Percentiles rank a stretch among this genome's conserved stretches.
Conservation (phyloP, 169 alveolate species). For the Plasmodium cynomolgi region DNA sequence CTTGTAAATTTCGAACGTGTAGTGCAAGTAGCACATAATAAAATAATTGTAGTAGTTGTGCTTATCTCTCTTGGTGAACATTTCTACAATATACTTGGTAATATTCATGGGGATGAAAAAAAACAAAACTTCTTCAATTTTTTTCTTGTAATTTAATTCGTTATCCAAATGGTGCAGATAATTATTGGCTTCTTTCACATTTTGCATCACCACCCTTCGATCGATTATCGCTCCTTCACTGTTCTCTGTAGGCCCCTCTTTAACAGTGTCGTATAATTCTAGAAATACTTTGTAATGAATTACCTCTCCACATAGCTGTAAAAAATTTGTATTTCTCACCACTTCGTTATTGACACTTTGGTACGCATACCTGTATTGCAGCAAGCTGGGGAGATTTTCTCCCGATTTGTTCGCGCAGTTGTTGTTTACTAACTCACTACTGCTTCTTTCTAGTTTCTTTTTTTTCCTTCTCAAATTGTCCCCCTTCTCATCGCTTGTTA, state of each 20-base stretch:
- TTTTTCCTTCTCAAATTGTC: conserved; percentile 6
- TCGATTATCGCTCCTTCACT: conserved; percentile 35
- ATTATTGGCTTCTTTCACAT: conserved; percentile 6
- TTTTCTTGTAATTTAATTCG: conserved; percentile 42
- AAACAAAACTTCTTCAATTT: conserved; percentile 44
- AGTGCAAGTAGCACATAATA: conserved; percentile 34
- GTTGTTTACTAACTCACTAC: neutral
- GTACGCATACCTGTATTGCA: conserved; percentile 33
- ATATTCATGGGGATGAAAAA: conserved; percentile 55
- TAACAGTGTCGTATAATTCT: conserved; percentile 21
- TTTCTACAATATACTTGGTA: conserved; percentile 21
- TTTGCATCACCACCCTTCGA: conserved; percentile 25
- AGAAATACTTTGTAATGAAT: conserved; percentile 24
- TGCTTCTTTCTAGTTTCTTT: neutral
- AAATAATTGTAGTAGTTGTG: conserved; percentile 27
- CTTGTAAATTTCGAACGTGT: conserved; percentile 47
- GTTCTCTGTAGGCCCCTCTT: neutral
- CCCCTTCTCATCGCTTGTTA: neutral
- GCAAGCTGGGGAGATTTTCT: neutral
- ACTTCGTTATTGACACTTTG: conserved; percentile 34
- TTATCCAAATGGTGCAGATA: neutral
- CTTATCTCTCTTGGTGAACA: neutral
- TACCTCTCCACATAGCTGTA: conserved; percentile 9
- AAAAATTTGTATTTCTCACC: conserved; percentile 45
- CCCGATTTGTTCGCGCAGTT: neutral